Conservation (phyloP, 2,329 filamentous ascomycete genomes). For the Parasarocladium wereldwijsianum region DNA sequence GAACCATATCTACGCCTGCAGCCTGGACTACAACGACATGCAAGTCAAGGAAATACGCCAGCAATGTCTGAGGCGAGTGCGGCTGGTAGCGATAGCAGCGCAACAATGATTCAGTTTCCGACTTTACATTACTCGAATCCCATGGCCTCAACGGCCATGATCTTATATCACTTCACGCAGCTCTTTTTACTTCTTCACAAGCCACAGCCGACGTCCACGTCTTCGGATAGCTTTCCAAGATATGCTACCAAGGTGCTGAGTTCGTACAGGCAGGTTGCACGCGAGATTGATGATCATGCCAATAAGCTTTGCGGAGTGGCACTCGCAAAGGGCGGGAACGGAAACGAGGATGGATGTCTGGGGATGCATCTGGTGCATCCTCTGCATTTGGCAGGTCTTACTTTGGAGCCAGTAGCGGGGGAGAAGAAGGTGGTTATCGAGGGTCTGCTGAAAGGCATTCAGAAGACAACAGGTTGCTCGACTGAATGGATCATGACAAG, state of each 20-base stretch:
- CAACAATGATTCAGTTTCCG: conserved; percentile 5
- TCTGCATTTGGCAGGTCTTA: conserved; percentile 2
- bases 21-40: conserved; percentile 1
- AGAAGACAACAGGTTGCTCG: conserved; percentile 1
- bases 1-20: conserved; percentile 7
- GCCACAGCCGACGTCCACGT: background rate
- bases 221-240: conserved; percentile 1
- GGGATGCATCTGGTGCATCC: conserved; percentile 3
- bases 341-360: conserved; percentile 1
- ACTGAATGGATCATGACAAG: conserved; percentile 4
- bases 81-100: background rate
- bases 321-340: conserved; percentile 1
- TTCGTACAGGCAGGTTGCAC: conserved; percentile 2
- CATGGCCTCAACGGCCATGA: conserved; percentile 8
- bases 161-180: conserved; percentile 9
- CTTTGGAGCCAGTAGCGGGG: background rate
- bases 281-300: conserved; percentile 3
- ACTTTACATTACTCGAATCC: conserved; percentile 7
- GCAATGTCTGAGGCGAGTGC: conserved; percentile 1
- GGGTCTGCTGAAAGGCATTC: conserved; percentile 2
- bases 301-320: conserved; percentile 2
- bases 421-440: conserved; percentile 2
- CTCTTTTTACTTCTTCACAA: conserved; percentile 7
- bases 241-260: conserved; percentile 1
- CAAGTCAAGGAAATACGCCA: conserved; percentile 1